Evolutionary conservation across 2,329 filamentous ascomycete species (phyloP).

Genomic region (Fusarium hainanense): DNA sequence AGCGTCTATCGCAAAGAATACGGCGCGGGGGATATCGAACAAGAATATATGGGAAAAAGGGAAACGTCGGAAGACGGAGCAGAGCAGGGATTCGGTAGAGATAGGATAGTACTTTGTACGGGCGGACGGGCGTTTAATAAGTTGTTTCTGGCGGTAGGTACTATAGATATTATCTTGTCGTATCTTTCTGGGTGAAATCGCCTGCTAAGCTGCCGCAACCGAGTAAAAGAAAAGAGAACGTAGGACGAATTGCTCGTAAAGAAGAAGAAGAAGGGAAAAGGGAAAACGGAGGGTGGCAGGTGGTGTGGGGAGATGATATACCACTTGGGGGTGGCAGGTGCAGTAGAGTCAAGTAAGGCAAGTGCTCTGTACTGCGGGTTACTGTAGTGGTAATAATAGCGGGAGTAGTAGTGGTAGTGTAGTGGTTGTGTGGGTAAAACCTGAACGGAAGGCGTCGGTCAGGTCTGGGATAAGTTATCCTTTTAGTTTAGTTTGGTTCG

Average conservation of each 20-base stretch:
- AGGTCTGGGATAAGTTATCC: constrained; percentile 2
- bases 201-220: constrained; percentile 69
- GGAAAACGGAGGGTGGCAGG: constrained; percentile 51
- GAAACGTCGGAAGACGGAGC: constrained; percentile 65
- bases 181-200: constrained; percentile 55
- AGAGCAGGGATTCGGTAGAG: constrained; percentile 47
- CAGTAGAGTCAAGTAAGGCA: background rate
- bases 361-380: background rate
- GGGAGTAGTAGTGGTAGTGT: background rate
- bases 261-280: constrained; percentile 57
- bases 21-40: constrained; percentile 41
- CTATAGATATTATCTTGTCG: constrained; percentile 28
- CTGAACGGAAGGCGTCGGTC: constrained; percentile 5
- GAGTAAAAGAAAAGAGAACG: constrained; percentile 67
- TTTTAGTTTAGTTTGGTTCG: constrained; percentile 12
- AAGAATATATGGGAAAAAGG: constrained; percentile 56
- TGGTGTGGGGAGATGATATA: constrained; percentile 57
- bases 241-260: constrained; percentile 68
- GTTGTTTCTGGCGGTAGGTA: constrained; percentile 5
- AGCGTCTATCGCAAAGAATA: constrained; percentile 25
- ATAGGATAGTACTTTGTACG: constrained; percentile 6
- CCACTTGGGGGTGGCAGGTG: background rate
- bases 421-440: constrained; percentile 23
- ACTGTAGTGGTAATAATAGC: background rate
- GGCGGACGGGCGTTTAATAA: background rate